These are phyloP conservation scores for Fistulina hepatica DNA, from an alignment of 1,284 basidiomycete genomes.

Conservation along the genomic window DNA sequence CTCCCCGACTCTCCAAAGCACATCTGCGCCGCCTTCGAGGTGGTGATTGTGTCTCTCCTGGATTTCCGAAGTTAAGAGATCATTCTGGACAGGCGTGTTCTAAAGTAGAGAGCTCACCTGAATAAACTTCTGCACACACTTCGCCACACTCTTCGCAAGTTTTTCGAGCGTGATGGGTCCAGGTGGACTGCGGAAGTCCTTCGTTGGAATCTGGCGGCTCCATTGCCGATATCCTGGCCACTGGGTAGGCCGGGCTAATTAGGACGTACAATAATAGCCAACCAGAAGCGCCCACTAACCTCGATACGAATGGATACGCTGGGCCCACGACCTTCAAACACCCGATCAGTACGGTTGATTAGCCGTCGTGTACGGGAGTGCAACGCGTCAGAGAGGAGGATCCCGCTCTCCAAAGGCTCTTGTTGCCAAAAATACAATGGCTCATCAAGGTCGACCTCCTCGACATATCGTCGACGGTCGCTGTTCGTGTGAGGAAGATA, in stretches of 20 bases:
- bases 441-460: slow-evolving; percentile 46
- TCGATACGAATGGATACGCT: slow-evolving; percentile 67
- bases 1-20: slow-evolving; percentile 48
- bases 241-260: no score
- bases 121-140: slow-evolving; percentile 49
- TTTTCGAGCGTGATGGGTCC: slow-evolving; percentile 58
- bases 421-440: slow-evolving; percentile 52
- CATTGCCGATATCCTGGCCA: slow-evolving; percentile 70
- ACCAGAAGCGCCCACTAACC: slow-evolving; percentile 27
- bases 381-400: slow-evolving; percentile 43
- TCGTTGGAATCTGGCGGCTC: slow-evolving; percentile 69
- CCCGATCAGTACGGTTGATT: slow-evolving; percentile 42
- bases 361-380: slow-evolving; percentile 32
- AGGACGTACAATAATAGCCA: background rate
- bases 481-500: slow-evolving; percentile 66
- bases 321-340: slow-evolving; percentile 59
- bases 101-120: slow-evolving; percentile 30
- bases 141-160: slow-evolving; percentile 57
- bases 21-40: slow-evolving; percentile 50
- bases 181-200: slow-evolving; percentile 64
- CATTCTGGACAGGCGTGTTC: no score
- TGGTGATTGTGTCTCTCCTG: slow-evolving; percentile 38
- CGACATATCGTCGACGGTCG: slow-evolving; percentile 62
- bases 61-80: no score
- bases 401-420: slow-evolving; percentile 42